Conservation (phyloP, 2,329 filamentous ascomycete species). For the Meredithiella fracta region DNA sequence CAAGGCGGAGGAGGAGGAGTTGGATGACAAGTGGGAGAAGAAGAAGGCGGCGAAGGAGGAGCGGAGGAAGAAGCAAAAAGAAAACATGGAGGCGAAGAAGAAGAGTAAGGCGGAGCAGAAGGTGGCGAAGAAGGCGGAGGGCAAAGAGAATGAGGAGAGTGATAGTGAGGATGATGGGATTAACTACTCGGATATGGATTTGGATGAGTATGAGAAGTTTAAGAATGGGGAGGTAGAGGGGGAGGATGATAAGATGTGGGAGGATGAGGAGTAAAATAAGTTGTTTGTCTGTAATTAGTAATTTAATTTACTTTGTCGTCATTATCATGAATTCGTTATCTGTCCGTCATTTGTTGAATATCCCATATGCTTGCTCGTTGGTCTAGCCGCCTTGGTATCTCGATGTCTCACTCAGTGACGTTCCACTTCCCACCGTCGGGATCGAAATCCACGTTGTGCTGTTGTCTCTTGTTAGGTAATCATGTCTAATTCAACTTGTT, state of each 20-base stretch:
- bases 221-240: constrained; percentile 8
- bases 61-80: constrained; percentile 66
- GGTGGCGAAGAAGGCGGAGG: constrained; percentile 21
- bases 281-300: too few species aligned
- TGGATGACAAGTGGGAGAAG: constrained; percentile 73
- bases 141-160: constrained; percentile 21
- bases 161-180: constrained; percentile 25
- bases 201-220: constrained; percentile 26
- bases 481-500: too few species aligned
- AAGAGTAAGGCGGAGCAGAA: constrained; percentile 27
- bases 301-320: too few species aligned
- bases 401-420: too few species aligned
- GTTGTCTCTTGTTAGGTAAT: too few species aligned
- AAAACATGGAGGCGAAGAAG: constrained; percentile 79
- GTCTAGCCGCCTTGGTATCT: too few species aligned
- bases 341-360: too few species aligned
- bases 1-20: constrained; percentile 54
- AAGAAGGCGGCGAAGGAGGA: constrained; percentile 65
- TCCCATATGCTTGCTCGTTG: too few species aligned
- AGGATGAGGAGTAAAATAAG: constrained; percentile 9
- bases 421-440: too few species aligned
- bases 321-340: too few species aligned
- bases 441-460: too few species aligned
- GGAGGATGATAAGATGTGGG: constrained; percentile 11
- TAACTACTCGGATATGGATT: constrained; percentile 22